A percentile compares a stretch with the other conserved stretches of the same genome.
Conservation (phyloP, 495 filamentous ascomycete species). For the Podospora tetraspora region DNA sequence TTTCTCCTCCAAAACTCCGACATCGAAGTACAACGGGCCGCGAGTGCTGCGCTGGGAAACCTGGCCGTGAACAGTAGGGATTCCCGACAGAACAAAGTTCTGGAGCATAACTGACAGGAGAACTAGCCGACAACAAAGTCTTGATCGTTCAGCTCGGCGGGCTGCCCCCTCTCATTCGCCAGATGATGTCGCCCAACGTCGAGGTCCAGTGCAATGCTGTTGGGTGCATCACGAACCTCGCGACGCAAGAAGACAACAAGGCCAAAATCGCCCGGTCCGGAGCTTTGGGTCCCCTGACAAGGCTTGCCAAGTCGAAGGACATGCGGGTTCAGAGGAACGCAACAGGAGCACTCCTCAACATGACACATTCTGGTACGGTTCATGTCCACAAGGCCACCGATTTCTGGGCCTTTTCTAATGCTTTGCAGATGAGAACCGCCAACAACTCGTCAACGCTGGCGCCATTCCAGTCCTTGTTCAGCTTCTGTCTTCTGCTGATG, state of each 20-base stretch:
- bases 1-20: constrained; percentile 91
- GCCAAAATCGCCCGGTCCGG: constrained; percentile 96
- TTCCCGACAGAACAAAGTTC: not conserved
- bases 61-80: constrained; percentile 90
- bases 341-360: constrained; percentile 91
- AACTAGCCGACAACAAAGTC: constrained; percentile 92
- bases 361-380: constrained; percentile 92
- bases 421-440: constrained; percentile 81
- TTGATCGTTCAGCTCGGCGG: constrained; percentile 89
- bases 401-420: constrained; percentile 22
- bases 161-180: constrained; percentile 84
- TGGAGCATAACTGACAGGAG: constrained; percentile 39
- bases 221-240: constrained; percentile 95
- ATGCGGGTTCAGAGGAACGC: constrained; percentile 98
- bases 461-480: constrained; percentile 96
- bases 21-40: constrained; percentile 94
- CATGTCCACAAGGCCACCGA: not conserved
- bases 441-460: constrained; percentile 92
- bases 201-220: constrained; percentile 99
- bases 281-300: constrained; percentile 81
- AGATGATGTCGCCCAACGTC: constrained; percentile 98
- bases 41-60: constrained; percentile 93
- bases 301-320: constrained; percentile 92
- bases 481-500: constrained; percentile 81
- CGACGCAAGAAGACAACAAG: constrained; percentile 98